Evolutionary conservation across 768 basidiomycete genomes (phyloP).

Genomic region (Pisolithus sp.): DNA sequence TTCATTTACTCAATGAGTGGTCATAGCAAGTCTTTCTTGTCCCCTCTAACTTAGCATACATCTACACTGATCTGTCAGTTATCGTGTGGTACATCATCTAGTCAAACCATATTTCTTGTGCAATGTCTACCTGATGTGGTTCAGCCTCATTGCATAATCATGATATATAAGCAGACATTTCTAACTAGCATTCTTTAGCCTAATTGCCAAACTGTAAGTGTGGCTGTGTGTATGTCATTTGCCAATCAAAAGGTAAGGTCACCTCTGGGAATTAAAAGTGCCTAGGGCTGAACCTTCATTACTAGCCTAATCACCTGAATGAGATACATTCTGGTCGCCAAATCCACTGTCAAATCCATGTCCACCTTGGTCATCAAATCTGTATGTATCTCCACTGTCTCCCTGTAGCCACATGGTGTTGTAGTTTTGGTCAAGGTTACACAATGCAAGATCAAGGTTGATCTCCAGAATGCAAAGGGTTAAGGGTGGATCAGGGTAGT

Average conservation of each 20-base stretch:
- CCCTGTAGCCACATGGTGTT: neutral
- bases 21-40: too few species aligned
- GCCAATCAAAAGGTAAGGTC: neutral
- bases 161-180: neutral
- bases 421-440: neutral
- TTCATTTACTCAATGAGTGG: too few species aligned
- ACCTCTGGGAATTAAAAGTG: neutral
- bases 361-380: neutral
- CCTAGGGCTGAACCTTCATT: neutral
- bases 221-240: neutral
- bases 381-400: neutral
- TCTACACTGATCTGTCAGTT: too few species aligned
- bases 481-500: too few species aligned
- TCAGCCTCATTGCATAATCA: too few species aligned
- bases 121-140: too few species aligned
- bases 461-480: neutral
- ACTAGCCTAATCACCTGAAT: neutral
- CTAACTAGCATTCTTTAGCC: neutral
- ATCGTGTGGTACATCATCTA: too few species aligned
- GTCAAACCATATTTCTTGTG: too few species aligned
- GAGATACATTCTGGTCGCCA: neutral
- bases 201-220: neutral
- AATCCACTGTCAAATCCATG: neutral
- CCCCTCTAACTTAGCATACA: too few species aligned
- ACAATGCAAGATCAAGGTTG: neutral